Conservation (phyloP, 2,329 filamentous ascomycete species). For the Colletotrichum sp. region DNA sequence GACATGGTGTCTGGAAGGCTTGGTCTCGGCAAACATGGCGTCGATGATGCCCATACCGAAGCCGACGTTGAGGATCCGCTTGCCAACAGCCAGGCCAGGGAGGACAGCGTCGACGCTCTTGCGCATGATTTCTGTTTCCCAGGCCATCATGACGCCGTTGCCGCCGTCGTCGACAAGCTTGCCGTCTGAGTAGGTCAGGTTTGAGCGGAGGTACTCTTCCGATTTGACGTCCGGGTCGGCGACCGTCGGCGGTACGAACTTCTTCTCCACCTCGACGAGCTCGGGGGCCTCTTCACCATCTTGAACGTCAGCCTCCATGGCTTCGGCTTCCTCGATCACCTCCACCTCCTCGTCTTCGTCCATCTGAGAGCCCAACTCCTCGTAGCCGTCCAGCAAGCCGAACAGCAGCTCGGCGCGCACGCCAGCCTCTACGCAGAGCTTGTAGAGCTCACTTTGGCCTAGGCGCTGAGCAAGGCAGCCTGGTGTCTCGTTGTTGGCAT, state of each 20-base stretch:
- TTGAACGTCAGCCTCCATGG: neutral
- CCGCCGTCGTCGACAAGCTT: conserved; percentile 75
- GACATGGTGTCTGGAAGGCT: conserved; percentile 78
- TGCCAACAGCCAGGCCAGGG: conserved; percentile 43
- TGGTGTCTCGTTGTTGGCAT: conserved; percentile 85
- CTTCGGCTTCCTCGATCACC: conserved; percentile 38
- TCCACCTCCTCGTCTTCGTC: conserved; percentile 53
- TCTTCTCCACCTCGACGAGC: conserved; percentile 26
- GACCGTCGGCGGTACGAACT: conserved; percentile 39
- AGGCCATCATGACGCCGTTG: conserved; percentile 94
- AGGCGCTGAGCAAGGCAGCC: conserved; percentile 82
- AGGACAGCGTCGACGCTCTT: conserved; percentile 73
- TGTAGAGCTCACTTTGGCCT: conserved; percentile 74
- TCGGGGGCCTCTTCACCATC: conserved; percentile 25
- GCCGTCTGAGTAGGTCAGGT: conserved; percentile 66
- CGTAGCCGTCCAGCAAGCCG: conserved; percentile 81
- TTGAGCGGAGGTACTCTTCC: conserved; percentile 71
- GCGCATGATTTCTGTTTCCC: conserved; percentile 88
- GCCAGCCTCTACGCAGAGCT: conserved; percentile 85
- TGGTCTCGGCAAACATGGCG: conserved; percentile 71
- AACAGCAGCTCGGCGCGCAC: conserved; percentile 89
- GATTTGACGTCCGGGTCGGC: conserved; percentile 60
- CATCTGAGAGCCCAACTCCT: conserved; percentile 64
- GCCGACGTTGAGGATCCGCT: conserved; percentile 82
- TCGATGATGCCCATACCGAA: conserved; percentile 94